These are phyloP conservation scores for Brassica rapa DNA, from an alignment of 345 rosid genomes.

Conservation along the genomic window DNA sequence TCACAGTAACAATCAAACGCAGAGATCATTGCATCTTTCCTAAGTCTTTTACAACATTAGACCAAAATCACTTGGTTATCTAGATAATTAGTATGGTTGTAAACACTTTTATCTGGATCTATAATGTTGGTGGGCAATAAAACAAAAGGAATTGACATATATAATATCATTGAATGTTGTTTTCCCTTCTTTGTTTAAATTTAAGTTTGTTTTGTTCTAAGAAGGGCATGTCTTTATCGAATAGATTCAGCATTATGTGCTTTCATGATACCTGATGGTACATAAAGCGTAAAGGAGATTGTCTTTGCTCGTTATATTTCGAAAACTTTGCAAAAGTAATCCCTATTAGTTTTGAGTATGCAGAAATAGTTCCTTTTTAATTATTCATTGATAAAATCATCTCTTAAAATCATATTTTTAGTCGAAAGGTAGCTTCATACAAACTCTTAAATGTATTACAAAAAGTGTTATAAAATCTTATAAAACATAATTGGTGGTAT, in stretches of 20 bases:
- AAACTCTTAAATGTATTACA: neutral
- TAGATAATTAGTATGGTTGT: neutral
- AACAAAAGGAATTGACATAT: neutral
- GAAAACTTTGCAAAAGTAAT: neutral
- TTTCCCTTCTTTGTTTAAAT: constrained; percentile 10
- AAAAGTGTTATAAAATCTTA: neutral
- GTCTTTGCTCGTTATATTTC: constrained; percentile 7
- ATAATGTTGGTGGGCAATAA: neutral
- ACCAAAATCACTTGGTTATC: neutral
- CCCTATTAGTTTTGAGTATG: constrained; percentile 2
- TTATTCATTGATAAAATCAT: neutral
- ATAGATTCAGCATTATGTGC: constrained; percentile 26
- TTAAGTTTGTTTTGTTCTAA: constrained; percentile 26
- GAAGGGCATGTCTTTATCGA: constrained; percentile 27
- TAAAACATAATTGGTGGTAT: neutral
- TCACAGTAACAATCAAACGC: neutral
- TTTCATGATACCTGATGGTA: constrained; percentile 26
- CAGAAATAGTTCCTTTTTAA: neutral
- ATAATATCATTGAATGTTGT: constrained; percentile 7
- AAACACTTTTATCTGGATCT: neutral
- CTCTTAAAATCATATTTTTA: too few species aligned
- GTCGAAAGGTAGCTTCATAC: neutral
- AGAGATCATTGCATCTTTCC: neutral
- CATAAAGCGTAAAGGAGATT: constrained; percentile 26
- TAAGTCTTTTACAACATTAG: neutral